Evolutionary conservation across 1,284 basidiomycete genomes (phyloP), one percentile per base, ranked within the genome.

Genomic region (Dichomitus squalens): DNA sequence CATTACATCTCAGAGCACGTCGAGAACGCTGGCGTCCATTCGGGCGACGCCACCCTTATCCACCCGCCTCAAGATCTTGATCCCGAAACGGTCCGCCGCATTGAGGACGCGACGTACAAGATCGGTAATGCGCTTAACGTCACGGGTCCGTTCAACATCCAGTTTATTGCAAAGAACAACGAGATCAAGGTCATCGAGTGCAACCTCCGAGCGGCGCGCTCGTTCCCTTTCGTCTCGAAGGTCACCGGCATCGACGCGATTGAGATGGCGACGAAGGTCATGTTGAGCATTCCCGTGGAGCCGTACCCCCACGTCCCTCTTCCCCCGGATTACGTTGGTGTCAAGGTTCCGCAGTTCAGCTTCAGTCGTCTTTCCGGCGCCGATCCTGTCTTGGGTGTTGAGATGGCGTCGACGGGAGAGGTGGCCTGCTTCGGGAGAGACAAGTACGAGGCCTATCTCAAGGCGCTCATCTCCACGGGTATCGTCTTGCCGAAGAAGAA

Each of bases 131-230:
- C 96, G n/a, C 86, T 99, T 58, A 97, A 99, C 73, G 95, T 99
- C 52, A 98, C 96, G 4, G 97, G 96, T 25, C 97, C 96, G 2
- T 98, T 93, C 85, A 99, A 99, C 76, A 99, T 99, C 72, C 97
- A 99, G 79, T 98, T 99, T 79, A 98, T 99, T 68, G 96, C 96
- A 57, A 99, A 99, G 85, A 92, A 98, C 79, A 98, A 98, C 79
- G 96, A 98, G 75, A 98, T 98, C 84, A 98, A 99, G 84, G 96
- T 99, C 68, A 99, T 99, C 73, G 96, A 99, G 75, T 99, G 96
- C 78, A 99, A 99, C 76, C 82, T 99, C 38, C 94, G 96, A 60
- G 97, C 97, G 2, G 96, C 96, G 27, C 88, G 97, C 59, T 98
- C 96, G 1, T 98, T 98, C 88, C 96, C 97, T 53, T 99, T 99